Conservation (phyloP, 768 basidiomycete genomes). For the Nevesoporus exiguus region DNA sequence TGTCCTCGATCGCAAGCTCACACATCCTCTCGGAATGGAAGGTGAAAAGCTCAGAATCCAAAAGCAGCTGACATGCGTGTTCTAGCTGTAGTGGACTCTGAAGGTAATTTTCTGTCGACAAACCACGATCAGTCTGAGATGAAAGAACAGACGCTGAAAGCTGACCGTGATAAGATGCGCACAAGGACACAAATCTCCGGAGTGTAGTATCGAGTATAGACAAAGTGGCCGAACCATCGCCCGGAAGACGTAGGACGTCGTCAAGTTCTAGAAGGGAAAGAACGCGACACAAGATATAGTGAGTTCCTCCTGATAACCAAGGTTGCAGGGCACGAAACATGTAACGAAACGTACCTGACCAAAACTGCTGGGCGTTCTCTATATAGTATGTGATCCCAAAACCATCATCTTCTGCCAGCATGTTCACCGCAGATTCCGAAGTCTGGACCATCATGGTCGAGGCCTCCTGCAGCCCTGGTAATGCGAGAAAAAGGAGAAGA, state of each 20-base stretch:
- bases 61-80: conserved; percentile 72
- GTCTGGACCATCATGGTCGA: conserved; percentile 17
- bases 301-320: conserved; percentile 3
- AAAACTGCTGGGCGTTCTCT: conserved; percentile 83
- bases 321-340: conserved; percentile 4
- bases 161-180: conserved; percentile 84
- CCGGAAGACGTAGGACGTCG: conserved; percentile 68
- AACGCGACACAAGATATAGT: background rate
- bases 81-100: conserved; percentile 80
- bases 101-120: conserved; percentile 69
- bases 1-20: conserved; percentile 69
- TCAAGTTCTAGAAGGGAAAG: conserved; percentile 66
- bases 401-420: conserved; percentile 54
- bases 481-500: conserved; percentile 5
- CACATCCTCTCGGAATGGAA: conserved; percentile 94
- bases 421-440: conserved; percentile 15
- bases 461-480: background rate
- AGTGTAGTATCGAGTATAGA: conserved; percentile 75
- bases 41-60: conserved; percentile 82
- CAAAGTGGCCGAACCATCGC: conserved; percentile 57
- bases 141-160: conserved; percentile 9
- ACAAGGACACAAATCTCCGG: conserved; percentile 71
- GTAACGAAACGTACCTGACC: conserved; percentile 63
- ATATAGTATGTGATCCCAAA: conserved; percentile 82
- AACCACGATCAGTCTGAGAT: conserved; percentile 4